Percentiles rank a stretch among this genome's conserved stretches.
These are phyloP conservation scores for Bifiguratus adelaidae DNA, from an alignment of 192 early-diverging fungal species.

Conservation along the genomic window DNA sequence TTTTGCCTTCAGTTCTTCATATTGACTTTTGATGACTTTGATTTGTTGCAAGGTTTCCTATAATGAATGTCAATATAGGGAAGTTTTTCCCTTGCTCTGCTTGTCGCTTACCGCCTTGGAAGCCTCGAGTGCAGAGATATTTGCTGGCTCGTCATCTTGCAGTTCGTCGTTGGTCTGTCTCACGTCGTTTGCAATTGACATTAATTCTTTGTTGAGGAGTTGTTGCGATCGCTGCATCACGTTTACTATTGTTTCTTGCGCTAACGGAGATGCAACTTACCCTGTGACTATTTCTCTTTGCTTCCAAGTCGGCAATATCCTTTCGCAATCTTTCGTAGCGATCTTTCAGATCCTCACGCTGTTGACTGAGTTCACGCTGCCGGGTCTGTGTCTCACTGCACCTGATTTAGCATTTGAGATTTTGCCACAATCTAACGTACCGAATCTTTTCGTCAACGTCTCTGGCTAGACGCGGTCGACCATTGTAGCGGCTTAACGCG, in stretches of 20 bases:
- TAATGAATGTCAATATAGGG: slow-evolving; percentile 17
- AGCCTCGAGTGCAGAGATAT: slow-evolving; percentile 47
- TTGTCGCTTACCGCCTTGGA: slow-evolving; percentile 9
- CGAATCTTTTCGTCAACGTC: slow-evolving; percentile 11
- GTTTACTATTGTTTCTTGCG: neutral
- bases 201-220: neutral
- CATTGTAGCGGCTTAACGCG: neutral
- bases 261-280: too few species aligned
- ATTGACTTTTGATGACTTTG: slow-evolving; percentile 47
- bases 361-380: too few species aligned
- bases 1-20: slow-evolving; percentile 34
- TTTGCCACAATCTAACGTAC: too few species aligned
- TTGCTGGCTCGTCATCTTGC: slow-evolving; percentile 50
- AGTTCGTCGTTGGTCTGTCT: slow-evolving; percentile 11
- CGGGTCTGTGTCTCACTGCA: too few species aligned
- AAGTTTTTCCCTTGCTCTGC: neutral
- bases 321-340: too few species aligned
- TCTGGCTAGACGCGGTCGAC: too few species aligned
- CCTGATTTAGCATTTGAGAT: too few species aligned
- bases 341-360: too few species aligned
- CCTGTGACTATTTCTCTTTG: too few species aligned
- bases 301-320: too few species aligned
- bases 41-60: slow-evolving; percentile 34
- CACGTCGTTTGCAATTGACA: neutral
- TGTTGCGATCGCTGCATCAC: neutral